Evolutionary conservation across 164 flowering plant genomes (phyloP).

Genomic region (Hamamelis virginiana): DNA sequence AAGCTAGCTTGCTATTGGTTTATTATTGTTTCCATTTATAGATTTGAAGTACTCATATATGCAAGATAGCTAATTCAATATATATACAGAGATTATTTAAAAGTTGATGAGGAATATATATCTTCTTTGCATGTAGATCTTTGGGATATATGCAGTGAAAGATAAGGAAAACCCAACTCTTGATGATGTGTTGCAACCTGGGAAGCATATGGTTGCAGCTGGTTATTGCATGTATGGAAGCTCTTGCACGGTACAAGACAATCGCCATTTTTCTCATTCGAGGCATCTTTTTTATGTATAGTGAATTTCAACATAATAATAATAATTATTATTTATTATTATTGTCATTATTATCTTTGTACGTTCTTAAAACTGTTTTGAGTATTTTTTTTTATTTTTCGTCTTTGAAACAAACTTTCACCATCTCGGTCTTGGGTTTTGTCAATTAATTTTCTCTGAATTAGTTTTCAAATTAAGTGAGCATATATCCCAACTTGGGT

Average conservation of each 20-base stretch:
- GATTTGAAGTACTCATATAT: neutral
- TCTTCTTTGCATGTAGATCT: slow-evolving; percentile 50
- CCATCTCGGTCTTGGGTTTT: no score
- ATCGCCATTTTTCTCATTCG: neutral
- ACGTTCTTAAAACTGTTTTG: no score
- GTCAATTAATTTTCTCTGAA: no score
- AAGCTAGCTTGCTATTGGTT: neutral
- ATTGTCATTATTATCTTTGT: no score
- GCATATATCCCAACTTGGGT: no score
- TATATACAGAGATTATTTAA: no score
- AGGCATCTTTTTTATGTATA: neutral
- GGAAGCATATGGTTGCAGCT: slow-evolving; percentile 90
- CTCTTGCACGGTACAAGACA: slow-evolving; percentile 80
- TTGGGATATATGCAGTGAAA: slow-evolving; percentile 72
- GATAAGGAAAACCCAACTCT: slow-evolving; percentile 54
- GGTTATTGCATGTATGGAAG: slow-evolving; percentile 99
- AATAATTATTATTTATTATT: neutral
- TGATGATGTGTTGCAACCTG: slow-evolving; percentile 87
- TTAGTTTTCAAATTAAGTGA: no score
- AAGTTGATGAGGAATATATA: no score
- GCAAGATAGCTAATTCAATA: no score
- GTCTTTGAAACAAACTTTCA: no score
- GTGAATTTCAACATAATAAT: neutral
- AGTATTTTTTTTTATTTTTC: no score
- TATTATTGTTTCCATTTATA: neutral